phyloP scores from a whole-genome alignment of 2,329 filamentous ascomycete species.

The Akanthomyces dipterigenus region DNA sequence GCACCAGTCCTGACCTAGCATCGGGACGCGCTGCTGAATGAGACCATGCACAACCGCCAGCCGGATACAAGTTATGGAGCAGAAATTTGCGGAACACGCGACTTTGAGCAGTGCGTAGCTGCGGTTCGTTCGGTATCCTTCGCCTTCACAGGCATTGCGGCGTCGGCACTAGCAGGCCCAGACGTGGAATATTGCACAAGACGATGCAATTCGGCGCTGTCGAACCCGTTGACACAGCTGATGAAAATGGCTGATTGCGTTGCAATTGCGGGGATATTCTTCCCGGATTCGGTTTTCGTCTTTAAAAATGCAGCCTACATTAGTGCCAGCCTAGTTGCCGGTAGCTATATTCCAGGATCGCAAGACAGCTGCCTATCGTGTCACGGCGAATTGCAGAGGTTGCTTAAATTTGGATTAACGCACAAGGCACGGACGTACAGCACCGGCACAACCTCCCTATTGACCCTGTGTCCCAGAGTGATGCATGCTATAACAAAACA shows the following conservation, averaged over 20 bases:
- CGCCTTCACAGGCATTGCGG: slow-evolving; percentile 32
- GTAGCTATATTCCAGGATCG: neutral
- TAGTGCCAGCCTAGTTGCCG: neutral
- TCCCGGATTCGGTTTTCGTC: neutral
- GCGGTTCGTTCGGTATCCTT: slow-evolving; percentile 29
- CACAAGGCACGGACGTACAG: slow-evolving; percentile 2
- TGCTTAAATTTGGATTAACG: slow-evolving; percentile 9
- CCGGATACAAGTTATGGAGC: slow-evolving; percentile 15
- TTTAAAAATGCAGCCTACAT: neutral
- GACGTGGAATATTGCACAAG: slow-evolving; percentile 16
- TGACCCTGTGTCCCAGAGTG: slow-evolving; percentile 3
- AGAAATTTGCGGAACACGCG: slow-evolving; percentile 30
- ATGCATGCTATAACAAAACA: slow-evolving; percentile 10
- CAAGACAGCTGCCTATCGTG: neutral
- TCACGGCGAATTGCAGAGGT: neutral
- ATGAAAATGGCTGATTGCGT: too few relatives aligned
- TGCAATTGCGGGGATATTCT: neutral
- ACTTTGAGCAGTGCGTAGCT: slow-evolving; percentile 33
- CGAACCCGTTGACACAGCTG: neutral
- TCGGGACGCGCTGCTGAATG: too few relatives aligned
- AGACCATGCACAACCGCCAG: too few relatives aligned
- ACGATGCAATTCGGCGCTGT: slow-evolving; percentile 15
- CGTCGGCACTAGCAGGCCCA: slow-evolving; percentile 22
- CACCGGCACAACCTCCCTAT: neutral
- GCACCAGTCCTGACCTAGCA: too few relatives aligned